phyloP scores from a whole-genome alignment of 2,329 filamentous ascomycete species.

The Xylaria multiplex region DNA sequence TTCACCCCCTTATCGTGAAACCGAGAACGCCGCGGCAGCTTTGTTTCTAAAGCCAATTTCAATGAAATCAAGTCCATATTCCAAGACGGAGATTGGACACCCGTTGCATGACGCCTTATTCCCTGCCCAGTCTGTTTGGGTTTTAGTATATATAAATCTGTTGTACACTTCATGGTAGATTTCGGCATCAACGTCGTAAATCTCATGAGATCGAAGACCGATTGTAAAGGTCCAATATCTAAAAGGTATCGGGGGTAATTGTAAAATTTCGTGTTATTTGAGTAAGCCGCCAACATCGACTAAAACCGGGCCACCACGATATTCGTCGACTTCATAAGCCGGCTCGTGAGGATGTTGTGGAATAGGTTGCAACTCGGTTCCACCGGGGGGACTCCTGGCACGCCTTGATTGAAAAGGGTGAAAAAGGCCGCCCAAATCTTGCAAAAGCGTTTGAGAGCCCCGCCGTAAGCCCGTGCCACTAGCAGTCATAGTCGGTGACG shows the following conservation, averaged over 20 bases:
- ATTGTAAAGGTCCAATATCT: conserved; percentile 4
- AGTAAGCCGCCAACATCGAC: conserved; percentile 56
- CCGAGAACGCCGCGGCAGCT: conserved; percentile 28
- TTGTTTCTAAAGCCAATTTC: conserved; percentile 27
- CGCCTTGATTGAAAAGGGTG: conserved; percentile 52
- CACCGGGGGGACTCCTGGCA: conserved; percentile 48
- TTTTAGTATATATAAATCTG: conserved; percentile 33
- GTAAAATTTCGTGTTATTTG: conserved; percentile 35
- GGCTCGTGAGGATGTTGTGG: conserved; percentile 54
- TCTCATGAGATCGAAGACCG: conserved; percentile 37
- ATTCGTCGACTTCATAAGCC: conserved; percentile 47
- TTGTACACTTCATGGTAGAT: conserved; percentile 42
- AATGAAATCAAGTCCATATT: conserved; percentile 16
- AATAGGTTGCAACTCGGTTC: conserved; percentile 60
- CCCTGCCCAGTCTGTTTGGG: conserved; percentile 25
- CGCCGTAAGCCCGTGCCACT: conserved; percentile 58
- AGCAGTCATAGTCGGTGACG: conserved; percentile 59
- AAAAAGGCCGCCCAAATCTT: conserved; percentile 67
- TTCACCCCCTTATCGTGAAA: conserved; percentile 17
- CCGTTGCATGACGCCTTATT: conserved; percentile 22
- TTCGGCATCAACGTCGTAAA: conserved; percentile 42
- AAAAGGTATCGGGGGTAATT: conserved; percentile 4
- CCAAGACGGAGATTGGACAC: conserved; percentile 16
- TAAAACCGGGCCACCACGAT: conserved; percentile 49
- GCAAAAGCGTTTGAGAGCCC: conserved; percentile 67